Evolutionary conservation across 2,329 filamentous ascomycete genomes (phyloP), one percentile per base, ranked within the genome.

Genomic region (Fusarium sp.): DNA sequence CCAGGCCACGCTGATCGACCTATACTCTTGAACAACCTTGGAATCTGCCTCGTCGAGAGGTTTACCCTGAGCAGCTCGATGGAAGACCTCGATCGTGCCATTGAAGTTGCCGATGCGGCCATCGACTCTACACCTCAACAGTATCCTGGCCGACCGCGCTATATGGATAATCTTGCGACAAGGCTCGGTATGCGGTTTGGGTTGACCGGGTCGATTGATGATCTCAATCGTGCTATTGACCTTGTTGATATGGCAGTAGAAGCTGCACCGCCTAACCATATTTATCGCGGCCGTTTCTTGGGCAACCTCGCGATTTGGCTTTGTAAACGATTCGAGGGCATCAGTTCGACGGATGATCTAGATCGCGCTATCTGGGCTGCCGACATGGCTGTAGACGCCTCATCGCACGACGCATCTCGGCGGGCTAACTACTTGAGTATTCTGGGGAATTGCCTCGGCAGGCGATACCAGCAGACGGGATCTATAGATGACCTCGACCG

Each of bases 61-160:
- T 41, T 41, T 6, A 14, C 12, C 2, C 0, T 22, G 0, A 41
- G 1, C 2, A 22, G 8, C 20, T 22, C 38, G 4, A 22, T 41
- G 20, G 20, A 14, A 41, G 38, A 22, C 38, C 38, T 41, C 3
- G 38, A 41, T 22, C 20, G 38, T 22, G 38, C 38, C 20, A 41
- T 41, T 14, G 38, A 22, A 14, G 20, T 41, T 41, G 38, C 38
- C 7, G 38, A 41, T 41, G 13, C 38, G 12, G 20, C 20, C 38
- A 41, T 41, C 20, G 20, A 22, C 20, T 41, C 20, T 22, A 41
- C 38, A 13, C 20, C 38, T 22, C 38, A 41, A 41, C 20, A 14
- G 20, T 8, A 22, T 22, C 38, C 20, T 41, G 20, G 8, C 22
- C 38, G 38, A 14, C 20, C 13, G 20, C 20, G 20, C 4, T 41